Conservation (phyloP, 2,329 filamentous ascomycete genomes). For the Nothophoma quercina region DNA sequence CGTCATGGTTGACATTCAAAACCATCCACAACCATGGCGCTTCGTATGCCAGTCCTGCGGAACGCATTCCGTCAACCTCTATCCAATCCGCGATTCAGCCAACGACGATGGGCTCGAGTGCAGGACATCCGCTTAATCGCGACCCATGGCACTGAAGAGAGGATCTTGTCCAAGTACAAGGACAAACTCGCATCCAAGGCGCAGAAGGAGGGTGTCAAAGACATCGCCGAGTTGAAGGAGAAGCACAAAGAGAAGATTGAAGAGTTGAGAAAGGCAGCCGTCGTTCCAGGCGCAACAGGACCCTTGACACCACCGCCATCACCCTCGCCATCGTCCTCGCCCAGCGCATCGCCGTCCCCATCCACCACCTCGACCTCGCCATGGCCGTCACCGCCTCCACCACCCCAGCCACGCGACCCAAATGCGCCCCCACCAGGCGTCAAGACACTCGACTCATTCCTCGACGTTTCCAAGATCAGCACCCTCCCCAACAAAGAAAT, state of each 20-base stretch:
- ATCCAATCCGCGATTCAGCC: conserved; percentile 50
- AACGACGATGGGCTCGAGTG: conserved; percentile 89
- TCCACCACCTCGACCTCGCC: conserved; percentile 24
- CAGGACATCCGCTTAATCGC: conserved; percentile 91
- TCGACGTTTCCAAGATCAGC: conserved; percentile 82
- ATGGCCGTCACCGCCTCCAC: conserved; percentile 37
- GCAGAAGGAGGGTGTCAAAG: conserved; percentile 71
- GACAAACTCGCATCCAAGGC: conserved; percentile 86
- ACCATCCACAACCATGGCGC: conserved; percentile 25
- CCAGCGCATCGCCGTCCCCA: conserved; percentile 13
- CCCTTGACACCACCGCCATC: conserved; percentile 46
- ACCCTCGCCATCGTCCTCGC: conserved; percentile 17
- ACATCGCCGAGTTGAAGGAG: conserved; percentile 78
- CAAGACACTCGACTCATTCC: conserved; percentile 71
- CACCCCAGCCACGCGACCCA: conserved; percentile 34
- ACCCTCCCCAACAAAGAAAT: conserved; percentile 81
- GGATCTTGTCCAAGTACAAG: conserved; percentile 83
- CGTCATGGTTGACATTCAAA: conserved; percentile 7
- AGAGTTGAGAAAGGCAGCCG: conserved; percentile 71
- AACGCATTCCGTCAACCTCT: conserved; percentile 43
- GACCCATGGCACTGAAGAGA: conserved; percentile 73
- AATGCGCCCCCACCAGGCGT: conserved; percentile 57
- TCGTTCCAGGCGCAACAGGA: conserved; percentile 60
- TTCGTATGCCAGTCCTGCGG: conserved; percentile 41
- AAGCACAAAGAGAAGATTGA: conserved; percentile 87